Evolutionary conservation across 1,139 yeast species (phyloP), one percentile per base, ranked within the genome.

Genomic region (Blastobotrys malaysiensis): DNA sequence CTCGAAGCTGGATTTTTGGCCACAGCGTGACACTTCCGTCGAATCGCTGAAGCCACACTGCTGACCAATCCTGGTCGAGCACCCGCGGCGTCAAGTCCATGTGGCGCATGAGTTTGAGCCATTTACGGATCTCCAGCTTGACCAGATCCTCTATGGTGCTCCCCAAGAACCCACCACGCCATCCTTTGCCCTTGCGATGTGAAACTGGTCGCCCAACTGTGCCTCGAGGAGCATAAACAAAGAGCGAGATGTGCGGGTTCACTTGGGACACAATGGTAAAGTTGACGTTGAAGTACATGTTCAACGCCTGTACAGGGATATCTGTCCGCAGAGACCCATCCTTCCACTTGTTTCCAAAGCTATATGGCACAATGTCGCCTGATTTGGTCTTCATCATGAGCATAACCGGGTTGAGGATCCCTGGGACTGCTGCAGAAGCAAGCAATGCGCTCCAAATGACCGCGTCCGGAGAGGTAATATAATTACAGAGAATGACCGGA

Each of bases 361-460:
- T 82, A 65, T 84, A 86, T 1, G 95, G 93, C 2, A 77, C 74
- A 5, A 84, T 76, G 48, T 60, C 60, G 49, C 74, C 74, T 7
- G 72, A 70, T 4, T 77, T 73, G 49, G 77, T 77, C 61, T 84
- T 85, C 82, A 82, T 84, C 91, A 86, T 84, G 53, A 87, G 71
- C 5, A 85, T 89, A 26, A 86, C 93, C 0, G 95, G 95, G 58
- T 85, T 84, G 55, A 87, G 72, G n/a, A 87, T 84, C 0, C 95
- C 95, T 0, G 95, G 95, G 7, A 87, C 95, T 0, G 95, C 95
- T 3, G 89, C 81, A 11, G 90, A 83, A 0, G 95, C 95, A 48
- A 87, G 72, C 58, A 87, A 71, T 0, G 91, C 76, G 1, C 88
- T 82, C 95, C 95, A 87, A 19, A 87, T 83, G n/a, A 86, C 84